These are phyloP conservation scores for Lactarius sp. DNA, from an alignment of 768 basidiomycete genomes.

Conservation along the genomic window DNA sequence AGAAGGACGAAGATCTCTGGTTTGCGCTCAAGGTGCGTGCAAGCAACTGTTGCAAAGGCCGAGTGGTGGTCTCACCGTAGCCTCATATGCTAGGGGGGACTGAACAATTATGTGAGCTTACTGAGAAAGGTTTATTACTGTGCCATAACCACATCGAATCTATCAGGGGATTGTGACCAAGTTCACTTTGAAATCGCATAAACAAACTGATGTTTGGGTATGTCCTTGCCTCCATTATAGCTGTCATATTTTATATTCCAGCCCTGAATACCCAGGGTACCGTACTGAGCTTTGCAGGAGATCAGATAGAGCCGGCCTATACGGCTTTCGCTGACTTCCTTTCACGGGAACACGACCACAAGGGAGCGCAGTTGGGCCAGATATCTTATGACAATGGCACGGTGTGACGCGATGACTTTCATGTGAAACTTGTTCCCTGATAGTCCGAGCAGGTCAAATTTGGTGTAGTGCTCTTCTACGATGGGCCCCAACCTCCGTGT, in stretches of 20 bases:
- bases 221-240: neutral
- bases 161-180: slow-evolving; percentile 19
- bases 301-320: neutral
- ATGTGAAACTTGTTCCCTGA: slow-evolving; percentile 32
- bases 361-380: neutral
- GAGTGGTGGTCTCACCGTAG: neutral
- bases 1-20: neutral
- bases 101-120: slow-evolving; percentile 16
- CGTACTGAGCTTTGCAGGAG: neutral
- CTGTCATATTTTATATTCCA: neutral
- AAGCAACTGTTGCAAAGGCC: too few relatives aligned
- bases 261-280: neutral
- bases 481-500: slow-evolving; percentile 42
- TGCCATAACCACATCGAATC: neutral
- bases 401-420: slow-evolving; percentile 22
- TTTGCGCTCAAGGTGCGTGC: neutral
- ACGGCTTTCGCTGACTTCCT: slow-evolving; percentile 1
- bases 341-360: neutral
- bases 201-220: slow-evolving; percentile 19
- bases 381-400: slow-evolving; percentile 3
- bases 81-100: slow-evolving; percentile 3
- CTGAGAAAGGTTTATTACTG: neutral
- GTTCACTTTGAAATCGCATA: slow-evolving; percentile 9
- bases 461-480: slow-evolving; percentile 44
- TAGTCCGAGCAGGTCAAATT: slow-evolving; percentile 3